Conservation (phyloP, 208 protist species). For the Leishmania tarentolae region DNA sequence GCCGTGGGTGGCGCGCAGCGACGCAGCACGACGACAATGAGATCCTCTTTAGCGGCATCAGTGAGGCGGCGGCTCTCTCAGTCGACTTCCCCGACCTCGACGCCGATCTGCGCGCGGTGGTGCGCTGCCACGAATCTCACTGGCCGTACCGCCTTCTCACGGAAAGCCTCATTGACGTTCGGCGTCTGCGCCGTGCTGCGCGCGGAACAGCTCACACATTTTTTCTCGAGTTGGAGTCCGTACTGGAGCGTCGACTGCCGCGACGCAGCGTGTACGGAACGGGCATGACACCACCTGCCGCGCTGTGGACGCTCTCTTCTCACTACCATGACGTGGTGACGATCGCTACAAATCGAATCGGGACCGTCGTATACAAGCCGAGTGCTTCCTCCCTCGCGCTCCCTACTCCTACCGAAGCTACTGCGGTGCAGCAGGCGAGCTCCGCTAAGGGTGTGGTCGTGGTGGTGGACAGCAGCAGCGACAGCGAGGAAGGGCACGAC, state of each 20-base stretch:
- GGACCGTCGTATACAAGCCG: constrained; percentile 31
- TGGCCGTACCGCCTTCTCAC: constrained; percentile 64
- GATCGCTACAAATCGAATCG: constrained; percentile 75
- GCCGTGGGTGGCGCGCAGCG: constrained; percentile 34
- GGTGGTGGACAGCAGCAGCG: constrained; percentile 37
- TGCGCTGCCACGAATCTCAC: constrained; percentile 47
- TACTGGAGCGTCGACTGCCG: constrained; percentile 43
- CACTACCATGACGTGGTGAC: constrained; percentile 74
- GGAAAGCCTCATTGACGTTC: constrained; percentile 80
- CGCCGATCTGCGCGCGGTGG: constrained; percentile 48
- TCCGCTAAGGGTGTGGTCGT: constrained; percentile 18
- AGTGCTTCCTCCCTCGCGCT: background rate
- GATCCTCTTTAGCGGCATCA: constrained; percentile 50
- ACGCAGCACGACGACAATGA: constrained; percentile 26
- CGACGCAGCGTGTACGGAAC: constrained; percentile 31
- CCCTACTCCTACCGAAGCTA: background rate
- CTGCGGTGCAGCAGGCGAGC: background rate
- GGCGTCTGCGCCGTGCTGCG: constrained; percentile 62
- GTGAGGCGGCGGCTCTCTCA: constrained; percentile 36
- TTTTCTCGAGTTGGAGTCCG: constrained; percentile 55
- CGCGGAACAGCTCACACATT: constrained; percentile 52
- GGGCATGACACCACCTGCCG: constrained; percentile 40
- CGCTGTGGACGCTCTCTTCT: constrained; percentile 81
- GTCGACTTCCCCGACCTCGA: constrained; percentile 59
- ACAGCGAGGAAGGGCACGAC: constrained; percentile 23